These are phyloP conservation scores for Podaxis sp. DNA, from an alignment of 768 basidiomycete genomes.

Conservation along the genomic window DNA sequence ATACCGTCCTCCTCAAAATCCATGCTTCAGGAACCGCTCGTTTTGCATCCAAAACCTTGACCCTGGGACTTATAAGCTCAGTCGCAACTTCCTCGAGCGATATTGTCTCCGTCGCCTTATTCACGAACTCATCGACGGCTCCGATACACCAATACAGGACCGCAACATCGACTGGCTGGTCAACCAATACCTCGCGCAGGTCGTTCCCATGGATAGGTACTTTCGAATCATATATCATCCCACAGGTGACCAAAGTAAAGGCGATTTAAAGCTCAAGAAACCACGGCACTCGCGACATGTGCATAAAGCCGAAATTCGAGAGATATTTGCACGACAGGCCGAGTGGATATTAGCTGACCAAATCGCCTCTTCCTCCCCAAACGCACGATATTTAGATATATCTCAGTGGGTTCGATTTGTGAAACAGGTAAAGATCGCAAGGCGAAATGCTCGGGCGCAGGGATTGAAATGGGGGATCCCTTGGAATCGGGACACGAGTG, in stretches of 20 bases:
- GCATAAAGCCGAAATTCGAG: conserved; percentile 48
- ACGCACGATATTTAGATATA: conserved; percentile 37
- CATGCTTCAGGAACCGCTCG: conserved; percentile 31
- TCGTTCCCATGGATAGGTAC: conserved; percentile 23
- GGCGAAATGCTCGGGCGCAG: conserved; percentile 28
- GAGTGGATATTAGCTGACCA: conserved; percentile 60
- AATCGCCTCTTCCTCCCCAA: conserved; percentile 24
- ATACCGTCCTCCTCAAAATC: background rate
- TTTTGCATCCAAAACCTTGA: conserved; percentile 50
- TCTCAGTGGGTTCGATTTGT: conserved; percentile 49
- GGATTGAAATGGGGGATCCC: conserved; percentile 32
- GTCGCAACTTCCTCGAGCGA: conserved; percentile 50
- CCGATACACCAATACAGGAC: conserved; percentile 28
- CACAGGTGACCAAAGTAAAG: background rate
- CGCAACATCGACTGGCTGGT: conserved; percentile 54
- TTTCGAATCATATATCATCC: conserved; percentile 35
- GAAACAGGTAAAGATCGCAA: conserved; percentile 24
- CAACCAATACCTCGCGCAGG: conserved; percentile 33
- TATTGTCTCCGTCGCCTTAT: conserved; percentile 50
- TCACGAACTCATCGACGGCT: conserved; percentile 38
- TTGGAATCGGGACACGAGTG: conserved; percentile 20
- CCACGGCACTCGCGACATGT: conserved; percentile 46
- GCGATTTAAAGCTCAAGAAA: conserved; percentile 24
- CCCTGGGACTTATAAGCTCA: conserved; percentile 34
- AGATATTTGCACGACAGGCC: conserved; percentile 51